These are phyloP conservation scores for Fusarium avenaceum DNA, from an alignment of 2,329 filamentous ascomycete genomes.

Conservation along the genomic window DNA sequence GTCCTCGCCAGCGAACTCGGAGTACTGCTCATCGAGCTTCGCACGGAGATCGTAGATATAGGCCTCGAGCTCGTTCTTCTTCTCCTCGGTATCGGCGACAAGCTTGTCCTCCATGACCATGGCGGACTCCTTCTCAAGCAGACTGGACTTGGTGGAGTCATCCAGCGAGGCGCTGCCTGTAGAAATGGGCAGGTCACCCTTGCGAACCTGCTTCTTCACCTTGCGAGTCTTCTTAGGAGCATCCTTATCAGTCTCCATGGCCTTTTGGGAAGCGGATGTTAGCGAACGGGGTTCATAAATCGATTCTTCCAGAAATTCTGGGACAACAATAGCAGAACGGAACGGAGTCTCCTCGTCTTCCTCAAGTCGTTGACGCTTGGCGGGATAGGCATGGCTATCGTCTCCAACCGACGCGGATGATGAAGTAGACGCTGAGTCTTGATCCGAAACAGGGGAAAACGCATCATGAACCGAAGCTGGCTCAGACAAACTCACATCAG, in stretches of 20 bases:
- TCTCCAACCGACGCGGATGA: conserved; percentile 38
- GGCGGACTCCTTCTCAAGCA: conserved; percentile 83
- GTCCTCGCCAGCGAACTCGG: conserved; percentile 89
- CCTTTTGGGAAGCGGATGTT: conserved; percentile 61
- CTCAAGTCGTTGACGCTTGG: conserved; percentile 43
- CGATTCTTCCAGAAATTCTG: conserved; percentile 13
- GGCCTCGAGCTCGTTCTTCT: conserved; percentile 99
- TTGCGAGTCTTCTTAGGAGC: conserved; percentile 90
- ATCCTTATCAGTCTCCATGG: conserved; percentile 87
- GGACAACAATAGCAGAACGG: conserved; percentile 11
- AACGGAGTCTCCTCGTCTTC: conserved; percentile 5
- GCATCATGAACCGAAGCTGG: conserved; percentile 7
- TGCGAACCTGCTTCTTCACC: conserved; percentile 99
- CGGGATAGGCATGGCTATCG: conserved; percentile 23
- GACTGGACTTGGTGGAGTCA: conserved; percentile 71
- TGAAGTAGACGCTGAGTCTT: conserved; percentile 22
- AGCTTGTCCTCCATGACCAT: conserved; percentile 99
- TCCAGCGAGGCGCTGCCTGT: conserved; percentile 87
- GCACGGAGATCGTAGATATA: conserved; percentile 97
- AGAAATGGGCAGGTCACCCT: conserved; percentile 92
- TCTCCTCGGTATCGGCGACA: conserved; percentile 96
- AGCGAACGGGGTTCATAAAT: conserved; percentile 41
- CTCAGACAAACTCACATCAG: conserved; percentile 73
- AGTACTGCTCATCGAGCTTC: conserved; percentile 93
- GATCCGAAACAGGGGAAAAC: not conserved